Evolutionary conservation across 164 flowering plant species (phyloP).

Genomic region (Litsea cubeba): DNA sequence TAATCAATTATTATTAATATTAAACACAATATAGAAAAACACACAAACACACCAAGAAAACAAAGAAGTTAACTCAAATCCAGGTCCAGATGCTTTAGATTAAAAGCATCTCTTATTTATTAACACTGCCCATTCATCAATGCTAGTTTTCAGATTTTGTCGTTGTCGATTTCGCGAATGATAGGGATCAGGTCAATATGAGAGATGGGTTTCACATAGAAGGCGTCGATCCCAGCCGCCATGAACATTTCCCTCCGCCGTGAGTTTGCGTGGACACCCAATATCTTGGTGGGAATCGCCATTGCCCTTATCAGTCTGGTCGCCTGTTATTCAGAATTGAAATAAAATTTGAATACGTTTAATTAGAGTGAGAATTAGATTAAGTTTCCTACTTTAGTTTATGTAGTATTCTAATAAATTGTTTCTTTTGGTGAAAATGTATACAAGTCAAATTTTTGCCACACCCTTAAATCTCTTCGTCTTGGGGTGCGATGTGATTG

Average conservation of each 20-base stretch:
- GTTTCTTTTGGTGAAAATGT: not conserved
- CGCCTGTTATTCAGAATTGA: constrained; percentile 16
- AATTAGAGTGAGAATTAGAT: not conserved
- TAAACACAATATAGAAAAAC: too few relatives aligned
- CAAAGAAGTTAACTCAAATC: too few relatives aligned
- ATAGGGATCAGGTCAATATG: too few relatives aligned
- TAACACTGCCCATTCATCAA: too few relatives aligned
- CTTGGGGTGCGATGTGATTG: too few relatives aligned
- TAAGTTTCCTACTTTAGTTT: not conserved
- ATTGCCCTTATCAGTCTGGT: constrained; percentile 22
- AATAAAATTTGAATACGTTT: not conserved
- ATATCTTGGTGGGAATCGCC: constrained; percentile 17
- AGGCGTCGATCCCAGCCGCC: constrained; percentile 20
- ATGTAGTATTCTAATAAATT: not conserved
- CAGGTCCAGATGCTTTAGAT: too few relatives aligned
- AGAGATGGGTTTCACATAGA: constrained; percentile 17
- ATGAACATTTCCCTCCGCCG: constrained; percentile 10
- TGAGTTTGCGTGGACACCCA: constrained; percentile 19
- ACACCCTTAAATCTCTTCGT: too few relatives aligned
- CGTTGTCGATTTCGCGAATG: too few relatives aligned
- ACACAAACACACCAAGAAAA: too few relatives aligned
- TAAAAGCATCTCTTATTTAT: too few relatives aligned
- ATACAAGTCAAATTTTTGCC: not conserved
- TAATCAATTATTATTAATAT: too few relatives aligned
- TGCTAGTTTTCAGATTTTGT: too few relatives aligned